Percentiles rank a stretch among this genome's conserved stretches.
phyloP scores from a whole-genome alignment of 78 protist genomes.

The Tieghemostelium lacteum region DNA sequence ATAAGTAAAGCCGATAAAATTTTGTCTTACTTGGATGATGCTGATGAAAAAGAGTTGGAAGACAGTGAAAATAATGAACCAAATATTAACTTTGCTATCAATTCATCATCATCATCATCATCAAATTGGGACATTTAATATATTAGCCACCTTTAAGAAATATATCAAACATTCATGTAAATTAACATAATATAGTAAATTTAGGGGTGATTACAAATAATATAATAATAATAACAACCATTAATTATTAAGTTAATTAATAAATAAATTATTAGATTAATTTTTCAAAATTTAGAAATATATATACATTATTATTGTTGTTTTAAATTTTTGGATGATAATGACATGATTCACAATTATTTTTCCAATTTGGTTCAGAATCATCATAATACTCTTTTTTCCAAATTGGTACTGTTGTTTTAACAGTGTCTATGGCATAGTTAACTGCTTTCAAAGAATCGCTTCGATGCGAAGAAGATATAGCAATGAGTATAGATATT shows the following conservation, averaged over 20 bases:
- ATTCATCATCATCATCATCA: too few species aligned
- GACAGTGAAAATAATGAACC: conserved; percentile 62
- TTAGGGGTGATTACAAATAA: too few species aligned
- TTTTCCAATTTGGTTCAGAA: conserved; percentile 67
- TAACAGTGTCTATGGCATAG: conserved; percentile 81
- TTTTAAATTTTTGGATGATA: neutral
- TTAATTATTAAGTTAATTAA: too few species aligned
- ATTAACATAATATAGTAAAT: too few species aligned
- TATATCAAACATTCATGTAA: too few species aligned
- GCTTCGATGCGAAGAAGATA: conserved; percentile 79
- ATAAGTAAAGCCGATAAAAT: conserved; percentile 21
- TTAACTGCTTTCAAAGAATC: conserved; percentile 75
- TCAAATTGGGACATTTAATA: too few species aligned
- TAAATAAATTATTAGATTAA: too few species aligned
- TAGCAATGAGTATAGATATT: conserved; percentile 57
- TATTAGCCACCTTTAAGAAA: too few species aligned
- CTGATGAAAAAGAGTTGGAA: neutral
- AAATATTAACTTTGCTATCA: neutral
- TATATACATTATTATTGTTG: neutral
- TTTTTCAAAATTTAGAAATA: too few species aligned
- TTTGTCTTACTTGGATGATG: conserved; percentile 15
- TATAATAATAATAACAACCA: too few species aligned
- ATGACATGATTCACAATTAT: conserved; percentile 80
- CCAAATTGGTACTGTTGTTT: conserved; percentile 87
- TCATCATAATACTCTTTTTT: conserved; percentile 85